Evolutionary conservation across 306 rosid genomes (phyloP).

Genomic region (Trichosanthes truncata): DNA sequence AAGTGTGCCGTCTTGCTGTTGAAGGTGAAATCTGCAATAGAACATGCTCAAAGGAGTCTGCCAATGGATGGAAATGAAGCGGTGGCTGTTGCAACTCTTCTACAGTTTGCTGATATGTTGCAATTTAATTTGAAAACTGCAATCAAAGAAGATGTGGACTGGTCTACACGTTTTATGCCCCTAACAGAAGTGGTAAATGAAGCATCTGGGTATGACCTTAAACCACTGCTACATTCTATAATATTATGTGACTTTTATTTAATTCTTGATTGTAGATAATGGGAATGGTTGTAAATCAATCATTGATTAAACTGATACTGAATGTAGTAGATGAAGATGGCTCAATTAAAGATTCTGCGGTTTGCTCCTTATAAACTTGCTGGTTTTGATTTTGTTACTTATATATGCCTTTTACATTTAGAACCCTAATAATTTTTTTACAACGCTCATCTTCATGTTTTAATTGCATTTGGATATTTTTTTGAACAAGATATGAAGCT

Average conservation of each 20-base stretch:
- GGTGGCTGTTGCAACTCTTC: constrained; percentile 46
- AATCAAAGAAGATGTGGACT: constrained; percentile 60
- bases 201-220: constrained; percentile 6
- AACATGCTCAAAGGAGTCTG: constrained; percentile 45
- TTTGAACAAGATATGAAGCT: too few relatives aligned
- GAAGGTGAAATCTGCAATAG: constrained; percentile 79
- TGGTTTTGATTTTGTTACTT: neutral
- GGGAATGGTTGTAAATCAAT: constrained; percentile 51
- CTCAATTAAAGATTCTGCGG: constrained; percentile 85
- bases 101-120: constrained; percentile 55
- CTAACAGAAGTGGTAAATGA: constrained; percentile 65
- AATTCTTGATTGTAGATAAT: constrained; percentile 47
- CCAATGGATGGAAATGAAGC: constrained; percentile 56
- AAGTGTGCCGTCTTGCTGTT: constrained; percentile 25
- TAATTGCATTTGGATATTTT: neutral
- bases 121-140: constrained; percentile 57
- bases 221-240: neutral
- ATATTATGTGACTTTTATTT: neutral
- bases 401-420: constrained; percentile 6
- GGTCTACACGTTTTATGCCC: constrained; percentile 79
- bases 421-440: neutral
- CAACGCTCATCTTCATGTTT: neutral
- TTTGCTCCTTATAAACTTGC: constrained; percentile 31
- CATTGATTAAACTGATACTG: constrained; percentile 58
- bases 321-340: constrained; percentile 81